Evolutionary conservation across 2,329 filamentous ascomycete genomes (phyloP).

Genomic region (Epichloe typhina): DNA sequence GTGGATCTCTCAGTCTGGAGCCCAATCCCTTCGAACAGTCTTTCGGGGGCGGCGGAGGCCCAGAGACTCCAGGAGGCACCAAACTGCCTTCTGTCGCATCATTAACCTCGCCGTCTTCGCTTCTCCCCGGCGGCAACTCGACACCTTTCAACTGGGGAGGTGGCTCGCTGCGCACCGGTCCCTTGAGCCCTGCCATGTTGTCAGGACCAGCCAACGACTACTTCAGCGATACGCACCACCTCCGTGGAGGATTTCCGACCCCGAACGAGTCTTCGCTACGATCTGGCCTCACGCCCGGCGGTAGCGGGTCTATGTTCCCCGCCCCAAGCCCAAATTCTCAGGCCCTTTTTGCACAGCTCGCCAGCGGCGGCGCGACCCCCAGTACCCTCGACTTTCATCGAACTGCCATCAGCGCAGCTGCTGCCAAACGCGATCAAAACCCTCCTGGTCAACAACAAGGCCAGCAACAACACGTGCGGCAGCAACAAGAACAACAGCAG

Average conservation of each 20-base stretch:
- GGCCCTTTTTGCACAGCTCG: conserved; percentile 65
- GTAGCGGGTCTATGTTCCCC: conserved; percentile 94
- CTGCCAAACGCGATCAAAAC: conserved; percentile 43
- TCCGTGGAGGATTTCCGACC: conserved; percentile 78
- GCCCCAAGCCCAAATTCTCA: conserved; percentile 78
- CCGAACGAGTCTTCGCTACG: conserved; percentile 92
- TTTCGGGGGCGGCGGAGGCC: conserved; percentile 51
- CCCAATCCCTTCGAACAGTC: conserved; percentile 97
- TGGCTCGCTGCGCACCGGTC: conserved; percentile 79
- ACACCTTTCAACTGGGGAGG: conserved; percentile 68
- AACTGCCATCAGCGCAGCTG: conserved; percentile 71
- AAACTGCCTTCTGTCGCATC: conserved; percentile 82
- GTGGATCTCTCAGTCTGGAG: conserved; percentile 56
- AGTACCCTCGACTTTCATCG: conserved; percentile 89
- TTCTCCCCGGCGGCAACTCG: conserved; percentile 59
- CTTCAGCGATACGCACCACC: conserved; percentile 65
- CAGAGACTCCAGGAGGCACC: conserved; percentile 70
- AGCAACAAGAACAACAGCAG: conserved; percentile 23
- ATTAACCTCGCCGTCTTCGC: conserved; percentile 77
- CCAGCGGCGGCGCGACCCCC: conserved; percentile 74
- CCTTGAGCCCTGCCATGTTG: conserved; percentile 93
- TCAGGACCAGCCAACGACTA: conserved; percentile 78
- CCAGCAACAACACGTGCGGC: conserved; percentile 7
- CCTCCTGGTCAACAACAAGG: conserved; percentile 13
- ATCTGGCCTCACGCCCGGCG: conserved; percentile 84